Evolutionary conservation across 2,329 filamentous ascomycete species (phyloP), one percentile per base, ranked within the genome.

Genomic region (Phaeosphaeriaceae sp.): DNA sequence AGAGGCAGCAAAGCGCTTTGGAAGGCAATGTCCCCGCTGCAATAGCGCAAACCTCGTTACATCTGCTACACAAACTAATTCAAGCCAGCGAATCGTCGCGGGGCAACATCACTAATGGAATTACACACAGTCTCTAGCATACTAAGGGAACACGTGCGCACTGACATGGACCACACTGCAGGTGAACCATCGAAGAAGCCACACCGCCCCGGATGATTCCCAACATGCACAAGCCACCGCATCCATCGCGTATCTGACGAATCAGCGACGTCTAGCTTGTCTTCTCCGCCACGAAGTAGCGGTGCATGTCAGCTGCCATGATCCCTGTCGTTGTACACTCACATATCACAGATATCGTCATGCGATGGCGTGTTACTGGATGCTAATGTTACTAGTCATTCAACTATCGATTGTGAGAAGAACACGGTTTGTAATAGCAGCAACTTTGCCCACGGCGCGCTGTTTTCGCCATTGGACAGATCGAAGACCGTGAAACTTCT

Each of bases 151-250:
- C 31, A 36, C 31, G 31, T 36, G 31, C 31, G 31, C 42, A 56
- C 60, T 63, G 58, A 60, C 53, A 21, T 40, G 50, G 24, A 40
- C 15, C 13, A 47, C 20, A 41, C 25, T 31, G 25, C 25, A 31
- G 33, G 27, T 31, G 33, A 54, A 51, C 41, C 20, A 36, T 48
- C 42, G 48, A 54, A 36, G 45, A 54, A 53, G 17, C 41, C 63
- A 57, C 63, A 66, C 61, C 63, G 63, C 63, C 47, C 58, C 42
- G 42, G 27, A n/a, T 20, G 22, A 51, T 48, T 45, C 46, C 54
- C 54, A 58, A 49, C 48, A 36, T 27, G 4, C 21, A 51, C 48
- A 48, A 56, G 48, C 50, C 49, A 58, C 31, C 40, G 42, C 44
- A 54, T 27, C 17, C 13, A 44, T 46, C 52, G 56, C n/a, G 19